Conservation (phyloP, 2,329 filamentous ascomycete species). For the Sporothrix mexicana region DNA sequence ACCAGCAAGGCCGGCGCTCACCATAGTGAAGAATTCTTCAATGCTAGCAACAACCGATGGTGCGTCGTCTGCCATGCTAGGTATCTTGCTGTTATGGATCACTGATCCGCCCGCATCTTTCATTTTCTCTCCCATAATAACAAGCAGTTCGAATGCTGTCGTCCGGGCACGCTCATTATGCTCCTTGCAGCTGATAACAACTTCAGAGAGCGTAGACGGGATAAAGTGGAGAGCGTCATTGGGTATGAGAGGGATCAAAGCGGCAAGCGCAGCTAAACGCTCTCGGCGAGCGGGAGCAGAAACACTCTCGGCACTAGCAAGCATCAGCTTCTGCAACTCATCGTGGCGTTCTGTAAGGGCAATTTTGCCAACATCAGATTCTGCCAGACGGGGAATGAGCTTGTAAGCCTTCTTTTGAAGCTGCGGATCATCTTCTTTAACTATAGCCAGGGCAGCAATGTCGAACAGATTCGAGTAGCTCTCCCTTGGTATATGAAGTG, state of each 20-base stretch:
- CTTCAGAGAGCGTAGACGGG: conserved; percentile 86
- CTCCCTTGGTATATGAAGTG: conserved; percentile 85
- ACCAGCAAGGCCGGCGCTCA: conserved; percentile 91
- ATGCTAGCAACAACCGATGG: conserved; percentile 78
- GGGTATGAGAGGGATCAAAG: conserved; percentile 80
- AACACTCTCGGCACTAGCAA: conserved; percentile 81
- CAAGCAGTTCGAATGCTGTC: conserved; percentile 86
- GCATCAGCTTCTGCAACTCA: conserved; percentile 82
- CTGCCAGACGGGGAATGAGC: conserved; percentile 86
- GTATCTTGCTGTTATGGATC: conserved; percentile 85
- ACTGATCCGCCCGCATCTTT: conserved; percentile 66
- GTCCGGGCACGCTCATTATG: conserved; percentile 94
- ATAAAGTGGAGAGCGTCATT: conserved; percentile 87
- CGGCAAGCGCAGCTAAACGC: conserved; percentile 79
- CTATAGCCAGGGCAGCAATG: conserved; percentile 82
- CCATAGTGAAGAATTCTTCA: conserved; percentile 98
- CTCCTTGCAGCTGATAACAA: conserved; percentile 96
- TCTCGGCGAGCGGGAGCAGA: conserved; percentile 86
- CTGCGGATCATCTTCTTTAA: conserved; percentile 82
- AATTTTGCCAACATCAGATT: conserved; percentile 76
- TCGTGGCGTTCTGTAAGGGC: conserved; percentile 76
- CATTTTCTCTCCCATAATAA: conserved; percentile 87
- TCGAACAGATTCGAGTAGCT: conserved; percentile 86
- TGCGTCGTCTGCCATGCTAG: conserved; percentile 83
- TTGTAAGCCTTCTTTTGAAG: conserved; percentile 99